Base-by-base conservation (phyloP, 2,329 filamentous ascomycete genomes). In the Diaporthe vaccinii region DNA sequence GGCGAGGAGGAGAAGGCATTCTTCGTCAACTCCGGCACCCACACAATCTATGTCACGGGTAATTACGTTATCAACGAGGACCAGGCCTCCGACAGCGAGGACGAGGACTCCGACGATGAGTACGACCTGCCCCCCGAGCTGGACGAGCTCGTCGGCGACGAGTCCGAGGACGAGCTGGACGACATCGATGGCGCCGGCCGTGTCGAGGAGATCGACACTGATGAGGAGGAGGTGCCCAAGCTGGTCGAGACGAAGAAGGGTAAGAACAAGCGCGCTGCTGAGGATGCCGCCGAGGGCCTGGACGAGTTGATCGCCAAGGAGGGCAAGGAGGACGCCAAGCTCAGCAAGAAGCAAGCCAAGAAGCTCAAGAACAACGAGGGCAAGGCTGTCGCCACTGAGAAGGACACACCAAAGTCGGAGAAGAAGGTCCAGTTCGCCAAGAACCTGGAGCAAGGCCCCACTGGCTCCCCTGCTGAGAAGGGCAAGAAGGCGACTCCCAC, bases 371-470 rank as follows among this genome's bases (percentile, higher is more conserved):
- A 98, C 90, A 98, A 98, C 90, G 95, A 98, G 84, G 97, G 96
- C 79, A 94, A 98, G 83, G 93, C 97, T 76, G 91, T 93, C 76
- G 86, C 89, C 70, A 86, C 87, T 59, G 90, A 93, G 80, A 86
- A 90, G 78, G 88, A 86, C 87, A 72, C 85, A 85, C 77, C 84
- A 17, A 91, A 91, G 89, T 87, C 89, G 74, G 93, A 94, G 85
- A 98, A 98, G 92, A 98, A 98, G 89, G 97, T 99, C 77, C 95
- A 98, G 85, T 99, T 99, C 84, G 96, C 97, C 83, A 98, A 98
- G 91, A 96, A 98, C 86, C 95, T 99, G 78, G 97, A 98, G 89
- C 95, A 98, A 86, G 97, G 97, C 76, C 97, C 97, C 78, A 97
- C 95, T 58, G 92, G 93, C 79, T 93, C 94, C 74, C 87, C 90